Base-by-base conservation (phyloP, 1,284 basidiomycete species). In the Microbotryomycetes sp. region DNA sequence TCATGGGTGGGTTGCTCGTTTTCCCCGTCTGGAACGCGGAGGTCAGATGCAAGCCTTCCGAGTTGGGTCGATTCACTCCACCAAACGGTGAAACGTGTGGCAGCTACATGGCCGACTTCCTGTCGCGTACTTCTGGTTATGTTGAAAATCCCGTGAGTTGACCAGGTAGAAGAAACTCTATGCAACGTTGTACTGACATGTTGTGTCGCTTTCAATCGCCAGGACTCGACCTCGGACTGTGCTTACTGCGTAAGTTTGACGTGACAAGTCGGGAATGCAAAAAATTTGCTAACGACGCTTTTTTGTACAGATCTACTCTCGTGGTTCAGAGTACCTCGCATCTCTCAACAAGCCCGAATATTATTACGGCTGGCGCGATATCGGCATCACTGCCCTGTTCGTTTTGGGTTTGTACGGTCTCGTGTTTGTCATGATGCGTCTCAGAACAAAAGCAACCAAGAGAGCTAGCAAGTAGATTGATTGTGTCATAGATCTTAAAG, bases 1-100 rank as follows among this genome's bases (percentile, higher is more conserved):
- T 71, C 23, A 63, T 69, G 46, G 62, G 70, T 51, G 76, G 87
- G 22, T 85, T 92, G 79, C 77, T 91, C 58, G 82, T 87, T 1
- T 89, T 86, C 7, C 89, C 88, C 70, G 52, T 65, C 9, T 46
- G 42, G n/a, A 77, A 75, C 6, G 81, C 82, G 67, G 59, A 64
- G 2, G 73, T 76, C 54, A 57, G 67, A 47, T 77, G 75, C 67
- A 60, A 64, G 42, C 57, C 65, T 7, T 30, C 63, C 23, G 76
- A 77, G 60, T 73, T 66, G 51, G 74, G 70, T 3, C 52, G 64
- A 12, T 74, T 76, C 68, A 65, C 73, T 58, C 73, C 76, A 3
- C 74, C 74, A 1, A 6, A 56, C 6, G 73, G 72, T 29, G 63
- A 70, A 66, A 75, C 75, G 1, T 77, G 76, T 58, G 70, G 68